These are phyloP conservation scores for Coemansia sp. DNA, from an alignment of 192 early-diverging fungal genomes.

Conservation along the genomic window DNA sequence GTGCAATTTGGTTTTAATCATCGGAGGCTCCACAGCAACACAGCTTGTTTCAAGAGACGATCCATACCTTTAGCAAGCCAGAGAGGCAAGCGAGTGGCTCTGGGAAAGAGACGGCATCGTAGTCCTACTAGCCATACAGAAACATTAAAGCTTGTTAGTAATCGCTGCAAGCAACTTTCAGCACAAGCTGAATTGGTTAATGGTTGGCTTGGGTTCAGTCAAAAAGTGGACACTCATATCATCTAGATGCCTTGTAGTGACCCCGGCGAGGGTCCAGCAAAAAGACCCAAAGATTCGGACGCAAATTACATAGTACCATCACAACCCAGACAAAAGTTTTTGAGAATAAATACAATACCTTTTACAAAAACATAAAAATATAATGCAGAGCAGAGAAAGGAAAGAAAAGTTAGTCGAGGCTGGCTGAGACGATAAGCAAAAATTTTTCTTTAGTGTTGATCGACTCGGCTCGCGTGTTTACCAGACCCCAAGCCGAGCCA, in stretches of 20 bases:
- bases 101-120: neutral
- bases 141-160: neutral
- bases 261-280: constrained; percentile 47
- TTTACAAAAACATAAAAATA: neutral
- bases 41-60: neutral
- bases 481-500: neutral
- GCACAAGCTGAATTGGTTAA: neutral
- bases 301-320: constrained; percentile 57
- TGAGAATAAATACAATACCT: constrained; percentile 12
- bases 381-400: neutral
- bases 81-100: neutral
- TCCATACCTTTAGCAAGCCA: neutral
- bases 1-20: constrained; percentile 11
- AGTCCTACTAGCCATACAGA: neutral
- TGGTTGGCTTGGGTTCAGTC: constrained; percentile 21
- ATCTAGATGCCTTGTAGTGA: constrained; percentile 16
- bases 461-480: neutral
- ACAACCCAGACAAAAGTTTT: constrained; percentile 4
- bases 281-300: constrained; percentile 36
- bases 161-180: neutral
- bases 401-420: neutral
- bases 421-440: neutral
- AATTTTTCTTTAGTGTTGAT: neutral
- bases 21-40: neutral
- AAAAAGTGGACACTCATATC: constrained; percentile 41